phyloP scores from a whole-genome alignment of 192 early-diverging fungal species.

The Umbelopsis isabellina region DNA sequence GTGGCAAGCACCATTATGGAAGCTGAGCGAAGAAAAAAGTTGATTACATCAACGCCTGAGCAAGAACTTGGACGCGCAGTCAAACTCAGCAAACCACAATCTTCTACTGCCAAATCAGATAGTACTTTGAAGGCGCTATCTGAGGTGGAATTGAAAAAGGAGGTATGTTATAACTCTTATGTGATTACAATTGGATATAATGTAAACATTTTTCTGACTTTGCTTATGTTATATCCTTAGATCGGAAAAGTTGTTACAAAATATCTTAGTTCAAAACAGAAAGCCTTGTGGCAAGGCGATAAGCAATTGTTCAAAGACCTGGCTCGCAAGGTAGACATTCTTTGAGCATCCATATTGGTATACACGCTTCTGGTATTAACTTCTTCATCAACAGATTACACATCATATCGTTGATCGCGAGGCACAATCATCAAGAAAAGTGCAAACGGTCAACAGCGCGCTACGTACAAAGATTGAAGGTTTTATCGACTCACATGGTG shows the following conservation, averaged over 20 bases:
- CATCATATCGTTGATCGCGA: conserved; percentile 59
- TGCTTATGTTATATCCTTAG: neutral
- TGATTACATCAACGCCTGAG: neutral
- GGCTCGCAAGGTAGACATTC: conserved; percentile 47
- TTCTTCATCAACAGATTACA: conserved; percentile 43
- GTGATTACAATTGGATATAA: neutral
- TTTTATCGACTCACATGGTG: conserved; percentile 48
- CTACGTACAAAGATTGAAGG: conserved; percentile 53
- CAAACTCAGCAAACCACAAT: conserved; percentile 1
- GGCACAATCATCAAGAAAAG: conserved; percentile 46
- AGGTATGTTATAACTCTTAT: conserved; percentile 9
- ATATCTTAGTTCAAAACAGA: conserved; percentile 50
- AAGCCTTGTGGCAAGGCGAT: conserved; percentile 46
- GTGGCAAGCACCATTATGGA: conserved; percentile 34
- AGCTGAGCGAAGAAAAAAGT: conserved; percentile 22
- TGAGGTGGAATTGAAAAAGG: conserved; percentile 40
- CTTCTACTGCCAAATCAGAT: neutral
- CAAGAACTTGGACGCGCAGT: neutral
- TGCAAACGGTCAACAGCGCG: conserved; percentile 38
- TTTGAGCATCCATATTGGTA: neutral
- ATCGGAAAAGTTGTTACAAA: conserved; percentile 35
- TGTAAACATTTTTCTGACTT: neutral
- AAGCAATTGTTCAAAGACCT: conserved; percentile 58
- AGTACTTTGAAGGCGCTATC: neutral
- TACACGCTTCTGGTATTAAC: neutral